Percentiles rank a stretch among this genome's conserved stretches.
phyloP scores from a whole-genome alignment of 148 eudicot genomes.

The Fagopyrum homotropicum region DNA sequence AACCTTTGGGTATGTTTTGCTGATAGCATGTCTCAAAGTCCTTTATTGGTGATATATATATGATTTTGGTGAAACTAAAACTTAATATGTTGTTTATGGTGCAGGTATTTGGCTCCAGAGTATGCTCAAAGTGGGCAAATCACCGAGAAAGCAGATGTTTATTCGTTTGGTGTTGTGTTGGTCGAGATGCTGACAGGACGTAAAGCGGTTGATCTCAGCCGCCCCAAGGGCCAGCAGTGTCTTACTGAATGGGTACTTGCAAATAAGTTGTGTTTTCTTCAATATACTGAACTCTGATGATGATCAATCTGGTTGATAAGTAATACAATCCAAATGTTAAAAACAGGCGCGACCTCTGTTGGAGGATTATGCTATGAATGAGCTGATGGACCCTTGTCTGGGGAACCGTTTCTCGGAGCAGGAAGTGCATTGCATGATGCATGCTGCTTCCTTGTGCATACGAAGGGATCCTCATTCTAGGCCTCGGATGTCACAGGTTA shows the following conservation, averaged over 20 bases:
- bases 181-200: constrained; percentile 67
- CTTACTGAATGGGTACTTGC: constrained; percentile 76
- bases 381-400: constrained; percentile 62
- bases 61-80: background rate
- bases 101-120: constrained; percentile 72
- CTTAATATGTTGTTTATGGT: background rate
- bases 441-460: constrained; percentile 79
- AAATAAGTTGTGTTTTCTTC: background rate
- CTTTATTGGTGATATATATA: background rate
- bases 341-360: constrained; percentile 76
- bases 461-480: constrained; percentile 59
- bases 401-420: constrained; percentile 39
- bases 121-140: constrained; percentile 78
- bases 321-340: background rate
- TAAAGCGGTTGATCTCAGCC: constrained; percentile 64
- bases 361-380: constrained; percentile 36
- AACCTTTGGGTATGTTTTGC: constrained; percentile 54
- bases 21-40: background rate
- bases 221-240: constrained; percentile 73
- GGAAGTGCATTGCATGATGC: constrained; percentile 61
- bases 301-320: background rate
- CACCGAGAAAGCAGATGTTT: constrained; percentile 75
- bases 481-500: constrained; percentile 98
- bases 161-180: constrained; percentile 68
- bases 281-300: background rate